Evolutionary conservation across 1,284 basidiomycete species (phyloP), one percentile per base, ranked within the genome.

Genomic region (Microbotryomycetes sp.): DNA sequence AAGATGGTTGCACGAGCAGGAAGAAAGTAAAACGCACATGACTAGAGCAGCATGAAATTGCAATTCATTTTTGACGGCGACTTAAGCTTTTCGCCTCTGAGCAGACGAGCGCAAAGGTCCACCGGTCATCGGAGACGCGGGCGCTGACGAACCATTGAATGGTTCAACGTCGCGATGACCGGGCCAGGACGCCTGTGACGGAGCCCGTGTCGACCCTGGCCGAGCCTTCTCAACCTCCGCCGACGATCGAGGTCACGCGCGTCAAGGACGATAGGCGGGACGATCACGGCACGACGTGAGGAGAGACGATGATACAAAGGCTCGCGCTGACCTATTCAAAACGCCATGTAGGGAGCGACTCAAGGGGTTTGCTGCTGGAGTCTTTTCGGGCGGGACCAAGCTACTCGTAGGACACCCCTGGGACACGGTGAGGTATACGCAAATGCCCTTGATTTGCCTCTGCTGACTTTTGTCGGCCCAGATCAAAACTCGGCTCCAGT

Each of bases 1-100:
- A 30, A 80, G 86, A 67, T 93, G 89, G 88, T 85, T 94, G 27
- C 70, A 67, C 3, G 59, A 72, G 30, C 35, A 41, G 35, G 18
- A 41, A 41, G 35, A 41, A 41, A 11, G 35, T 41, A 41, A 41
- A 41, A 41, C 11, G 18, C 35, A 9, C 35, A 41, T 9, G 35
- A 11, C 18, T 18, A 41, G 35, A 18, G 35, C 18, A 11, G 35
- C 11, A 41, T 18, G 35, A 18, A 9, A 11, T 41, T 18, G 35
- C 35, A 41, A 18, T 11, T 41, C 35, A 18, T 11, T 9, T 9
- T 41, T 41, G 35, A 18, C 35, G 11, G 9, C 35, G 11, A 41
- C 35, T 41, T 18, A 9, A 41, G 9, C 35, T 9, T 9, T 41
- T 41, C 35, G 35, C 35, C 35, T 41, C 35, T 41, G n/a, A n/a